These are phyloP conservation scores for Albizia julibrissin DNA, from an alignment of 306 rosid species.

Conservation along the genomic window DNA sequence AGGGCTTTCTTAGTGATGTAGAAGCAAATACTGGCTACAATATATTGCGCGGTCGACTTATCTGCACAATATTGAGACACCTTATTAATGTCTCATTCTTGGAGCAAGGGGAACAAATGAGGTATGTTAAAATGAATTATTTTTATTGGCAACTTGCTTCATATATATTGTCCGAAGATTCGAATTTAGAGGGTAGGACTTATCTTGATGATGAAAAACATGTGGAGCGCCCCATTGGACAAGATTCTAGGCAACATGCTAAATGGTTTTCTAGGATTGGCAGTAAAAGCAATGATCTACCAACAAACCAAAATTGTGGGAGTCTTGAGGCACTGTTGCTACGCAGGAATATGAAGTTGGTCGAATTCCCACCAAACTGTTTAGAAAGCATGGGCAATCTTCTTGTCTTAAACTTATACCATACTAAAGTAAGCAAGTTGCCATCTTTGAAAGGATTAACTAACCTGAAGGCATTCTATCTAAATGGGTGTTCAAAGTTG, in stretches of 20 bases:
- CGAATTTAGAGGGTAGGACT: neutral
- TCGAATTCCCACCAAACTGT: neutral
- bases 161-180: neutral
- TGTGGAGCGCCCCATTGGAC: neutral
- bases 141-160: no score
- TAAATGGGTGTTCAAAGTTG: neutral
- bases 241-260: neutral
- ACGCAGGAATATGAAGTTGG: neutral
- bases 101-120: no score
- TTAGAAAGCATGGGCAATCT: neutral
- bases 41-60: no score
- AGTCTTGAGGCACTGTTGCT: slow-evolving; percentile 5
- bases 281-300: neutral
- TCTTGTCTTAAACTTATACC: slow-evolving; percentile 2
- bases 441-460: neutral
- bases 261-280: slow-evolving; percentile 12
- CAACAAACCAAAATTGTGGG: neutral
- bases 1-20: no score
- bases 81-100: no score
- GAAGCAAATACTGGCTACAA: no score
- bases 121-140: no score
- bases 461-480: neutral
- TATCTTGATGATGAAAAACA: neutral
- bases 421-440: neutral
- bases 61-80: no score